Evolutionary conservation across 495 filamentous ascomycete species (phyloP), one percentile per base, ranked within the genome.

Genomic region (Penicillium daleae): DNA sequence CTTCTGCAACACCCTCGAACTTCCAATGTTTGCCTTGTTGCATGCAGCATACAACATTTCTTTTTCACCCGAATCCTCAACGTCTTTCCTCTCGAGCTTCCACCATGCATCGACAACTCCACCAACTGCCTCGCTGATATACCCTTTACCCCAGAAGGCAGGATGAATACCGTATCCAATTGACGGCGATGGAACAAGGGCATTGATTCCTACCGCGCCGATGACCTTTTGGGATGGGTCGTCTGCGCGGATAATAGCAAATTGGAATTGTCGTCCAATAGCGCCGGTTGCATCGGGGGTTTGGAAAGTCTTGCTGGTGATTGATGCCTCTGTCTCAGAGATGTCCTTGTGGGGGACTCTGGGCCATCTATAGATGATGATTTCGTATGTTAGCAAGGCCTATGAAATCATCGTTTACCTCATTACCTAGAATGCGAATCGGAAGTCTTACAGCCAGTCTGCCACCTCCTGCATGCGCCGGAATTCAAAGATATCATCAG

Each of bases 101-200:
- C 67, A 72, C 69, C 69, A 72, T 9, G 62, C 67, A 59, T 68
- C 62, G 10, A 70, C 24, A 15, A 72, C 29, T 6, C 54, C 69
- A 21, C 49, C 54, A 19, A 70, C 67, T 2, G 69, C 69, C 53
- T 72, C 69, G 27, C 59, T 67, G 17, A 56, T 59, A 31, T 62
- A 72, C 3, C 69, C 65, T 37, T 60, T 64, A 0, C 64, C 60
- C 69, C 69, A 72, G 35, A 64, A 67, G 17, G 65, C 67, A 6
- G 72, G 70, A 33, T 75, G 68, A 15, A 73, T 58, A 13, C 59
- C 59, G 39, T 71, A 73, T 37, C 72, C 72, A 21, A 73, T 52
- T 0, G 70, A 73, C 4, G 72, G 72, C 0, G 68, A 62, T 4
- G 72, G 72, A 9, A 48, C 39, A 19, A 75, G 65, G 17, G 66